Conservation (phyloP, 2,329 filamentous ascomycete genomes). For the Clathrospora elynae region DNA sequence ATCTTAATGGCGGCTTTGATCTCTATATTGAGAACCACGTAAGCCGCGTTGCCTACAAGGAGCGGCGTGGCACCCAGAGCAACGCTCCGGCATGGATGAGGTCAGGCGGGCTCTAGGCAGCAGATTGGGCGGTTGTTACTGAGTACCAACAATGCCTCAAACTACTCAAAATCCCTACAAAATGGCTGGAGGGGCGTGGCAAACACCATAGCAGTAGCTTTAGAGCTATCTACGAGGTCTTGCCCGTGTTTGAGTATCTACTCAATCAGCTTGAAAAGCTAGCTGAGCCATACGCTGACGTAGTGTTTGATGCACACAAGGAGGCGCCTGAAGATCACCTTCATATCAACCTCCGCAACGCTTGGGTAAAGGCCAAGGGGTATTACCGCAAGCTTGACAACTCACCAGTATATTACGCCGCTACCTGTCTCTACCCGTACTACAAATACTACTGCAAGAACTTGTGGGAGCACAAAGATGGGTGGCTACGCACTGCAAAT, state of each 20-base stretch:
- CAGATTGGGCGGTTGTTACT: conserved; percentile 4
- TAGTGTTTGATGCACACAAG: too few species aligned
- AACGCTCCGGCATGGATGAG: conserved; percentile 6
- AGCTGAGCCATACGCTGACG: conserved; percentile 1
- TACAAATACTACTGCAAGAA: conserved; percentile 8
- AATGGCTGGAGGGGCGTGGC: conserved; percentile 5
- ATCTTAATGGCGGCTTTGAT: neutral
- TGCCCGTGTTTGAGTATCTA: neutral
- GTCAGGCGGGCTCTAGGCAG: conserved; percentile 1
- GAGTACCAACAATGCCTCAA: conserved; percentile 5
- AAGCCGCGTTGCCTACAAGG: neutral
- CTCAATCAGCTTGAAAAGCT: conserved; percentile 1
- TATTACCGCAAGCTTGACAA: neutral
- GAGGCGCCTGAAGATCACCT: too few species aligned
- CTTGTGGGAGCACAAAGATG: neutral
- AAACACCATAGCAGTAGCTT: conserved; percentile 4
- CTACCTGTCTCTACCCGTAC: neutral
- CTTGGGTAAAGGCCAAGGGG: neutral
- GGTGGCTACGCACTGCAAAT: conserved; percentile 1
- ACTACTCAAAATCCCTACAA: conserved; percentile 4
- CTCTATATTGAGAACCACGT: neutral
- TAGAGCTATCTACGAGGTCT: neutral
- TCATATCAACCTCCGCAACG: neutral
- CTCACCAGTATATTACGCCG: neutral
- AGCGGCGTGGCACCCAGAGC: conserved; percentile 1